These are phyloP conservation scores for Evernia prunastri DNA, from an alignment of 495 filamentous ascomycete genomes.

Conservation along the genomic window DNA sequence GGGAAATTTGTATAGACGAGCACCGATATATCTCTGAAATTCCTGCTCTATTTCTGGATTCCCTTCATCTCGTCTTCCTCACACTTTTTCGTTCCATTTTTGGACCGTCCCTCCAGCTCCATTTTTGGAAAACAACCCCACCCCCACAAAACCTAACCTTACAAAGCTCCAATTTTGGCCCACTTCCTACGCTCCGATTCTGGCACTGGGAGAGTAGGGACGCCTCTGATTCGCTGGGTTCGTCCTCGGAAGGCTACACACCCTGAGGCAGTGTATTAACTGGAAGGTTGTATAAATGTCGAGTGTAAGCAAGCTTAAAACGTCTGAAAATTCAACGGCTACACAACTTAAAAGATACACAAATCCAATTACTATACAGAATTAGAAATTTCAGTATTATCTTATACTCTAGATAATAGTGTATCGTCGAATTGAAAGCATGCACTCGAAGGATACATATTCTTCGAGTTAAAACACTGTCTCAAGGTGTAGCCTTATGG, in stretches of 20 bases:
- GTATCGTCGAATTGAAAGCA: background rate
- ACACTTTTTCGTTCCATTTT: background rate
- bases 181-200: background rate
- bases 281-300: background rate
- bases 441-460: background rate
- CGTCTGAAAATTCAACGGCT: background rate
- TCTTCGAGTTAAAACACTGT: background rate
- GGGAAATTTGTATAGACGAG: background rate
- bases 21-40: background rate
- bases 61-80: slow-evolving; percentile 2
- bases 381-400: too few species aligned
- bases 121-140: background rate
- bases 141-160: too few species aligned
- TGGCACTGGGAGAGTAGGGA: background rate
- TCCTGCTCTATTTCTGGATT: background rate
- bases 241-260: background rate
- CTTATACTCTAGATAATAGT: background rate
- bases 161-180: slow-evolving; percentile 1
- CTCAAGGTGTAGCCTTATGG: background rate
- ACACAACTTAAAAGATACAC: background rate
- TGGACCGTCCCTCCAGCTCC: background rate
- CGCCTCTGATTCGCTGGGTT: background rate
- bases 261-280: background rate
- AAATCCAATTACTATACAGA: background rate
- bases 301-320: slow-evolving; percentile 1